Percentiles rank a stretch among this genome's conserved stretches.
Conservation (phyloP, 2,329 filamentous ascomycete species). For the Talaromyces sp. region DNA sequence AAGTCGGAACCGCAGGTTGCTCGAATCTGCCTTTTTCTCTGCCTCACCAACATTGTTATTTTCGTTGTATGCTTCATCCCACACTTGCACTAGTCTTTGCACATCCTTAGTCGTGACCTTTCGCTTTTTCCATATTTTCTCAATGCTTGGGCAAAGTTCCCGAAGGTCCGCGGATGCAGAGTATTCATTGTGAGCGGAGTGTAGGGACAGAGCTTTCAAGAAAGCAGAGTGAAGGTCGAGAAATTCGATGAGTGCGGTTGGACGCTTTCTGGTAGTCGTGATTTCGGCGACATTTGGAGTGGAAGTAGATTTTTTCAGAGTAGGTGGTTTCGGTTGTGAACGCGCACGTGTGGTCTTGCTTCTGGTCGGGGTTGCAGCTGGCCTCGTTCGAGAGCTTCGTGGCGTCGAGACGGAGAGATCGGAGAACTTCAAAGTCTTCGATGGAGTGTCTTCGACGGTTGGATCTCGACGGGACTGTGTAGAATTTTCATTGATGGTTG, state of each 20-base stretch:
- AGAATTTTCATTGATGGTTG: slow-evolving; percentile 21
- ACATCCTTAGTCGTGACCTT: slow-evolving; percentile 64
- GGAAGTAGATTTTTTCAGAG: background rate
- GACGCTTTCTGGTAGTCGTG: slow-evolving; percentile 19
- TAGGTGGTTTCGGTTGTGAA: background rate
- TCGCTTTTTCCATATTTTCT: slow-evolving; percentile 69
- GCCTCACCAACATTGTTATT: slow-evolving; percentile 9
- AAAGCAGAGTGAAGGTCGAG: slow-evolving; percentile 64
- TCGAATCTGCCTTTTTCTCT: background rate
- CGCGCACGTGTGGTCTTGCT: background rate
- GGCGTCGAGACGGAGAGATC: slow-evolving; percentile 34
- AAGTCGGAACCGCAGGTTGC: slow-evolving; percentile 32
- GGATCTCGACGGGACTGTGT: background rate
- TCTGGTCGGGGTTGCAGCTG: slow-evolving; percentile 3
- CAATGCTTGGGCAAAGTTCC: slow-evolving; percentile 59
- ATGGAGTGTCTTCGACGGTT: slow-evolving; percentile 26
- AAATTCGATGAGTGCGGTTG: slow-evolving; percentile 48
- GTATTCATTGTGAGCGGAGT: slow-evolving; percentile 66
- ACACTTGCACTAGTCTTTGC: slow-evolving; percentile 63
- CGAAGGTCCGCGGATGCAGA: slow-evolving; percentile 62
- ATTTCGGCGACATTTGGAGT: background rate
- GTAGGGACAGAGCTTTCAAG: slow-evolving; percentile 64
- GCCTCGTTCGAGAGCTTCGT: slow-evolving; percentile 19
- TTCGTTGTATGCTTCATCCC: slow-evolving; percentile 37
- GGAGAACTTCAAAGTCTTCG: slow-evolving; percentile 33